phyloP scores from a whole-genome alignment of 345 rosid genomes.

The Dipteronia sinensis region DNA sequence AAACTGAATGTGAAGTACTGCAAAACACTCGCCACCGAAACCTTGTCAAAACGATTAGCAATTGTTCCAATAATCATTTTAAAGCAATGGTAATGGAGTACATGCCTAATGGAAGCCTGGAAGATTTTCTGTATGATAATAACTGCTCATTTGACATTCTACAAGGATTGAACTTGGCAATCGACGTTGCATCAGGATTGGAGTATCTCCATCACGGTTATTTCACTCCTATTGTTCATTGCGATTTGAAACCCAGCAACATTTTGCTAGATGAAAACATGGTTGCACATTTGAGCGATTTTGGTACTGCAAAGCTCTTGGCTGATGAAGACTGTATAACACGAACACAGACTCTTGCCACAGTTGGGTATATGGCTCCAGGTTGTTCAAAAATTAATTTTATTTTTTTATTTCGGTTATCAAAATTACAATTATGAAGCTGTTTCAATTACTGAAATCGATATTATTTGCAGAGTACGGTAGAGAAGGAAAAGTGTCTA shows the following conservation, averaged over 20 bases:
- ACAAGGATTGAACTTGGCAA: slow-evolving; percentile 15
- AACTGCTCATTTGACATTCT: background rate
- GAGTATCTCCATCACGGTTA: slow-evolving; percentile 21
- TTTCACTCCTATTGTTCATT: background rate
- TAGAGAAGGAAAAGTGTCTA: slow-evolving; percentile 1
- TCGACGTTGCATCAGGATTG: slow-evolving; percentile 23
- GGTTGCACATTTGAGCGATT: slow-evolving; percentile 4
- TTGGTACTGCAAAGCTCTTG: slow-evolving; percentile 7
- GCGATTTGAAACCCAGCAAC: slow-evolving; percentile 22
- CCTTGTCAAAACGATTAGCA: slow-evolving; percentile 18
- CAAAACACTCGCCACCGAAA: slow-evolving; percentile 13
- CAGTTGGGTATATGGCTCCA: slow-evolving; percentile 11
- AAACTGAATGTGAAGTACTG: slow-evolving; percentile 19
- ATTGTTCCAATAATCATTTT: slow-evolving; percentile 14
- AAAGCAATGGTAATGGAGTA: slow-evolving; percentile 12
- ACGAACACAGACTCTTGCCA: slow-evolving; percentile 4
- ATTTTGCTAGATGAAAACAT: background rate
- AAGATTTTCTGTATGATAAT: slow-evolving; percentile 10
- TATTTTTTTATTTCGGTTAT: background rate
- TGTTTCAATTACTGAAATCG: background rate
- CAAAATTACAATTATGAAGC: background rate
- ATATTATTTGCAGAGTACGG: background rate
- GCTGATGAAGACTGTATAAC: background rate
- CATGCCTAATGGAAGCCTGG: slow-evolving; percentile 22
- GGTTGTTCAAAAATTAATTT: background rate